Base-by-base conservation (phyloP, 106 monocot species). In the Allium cepa region DNA sequence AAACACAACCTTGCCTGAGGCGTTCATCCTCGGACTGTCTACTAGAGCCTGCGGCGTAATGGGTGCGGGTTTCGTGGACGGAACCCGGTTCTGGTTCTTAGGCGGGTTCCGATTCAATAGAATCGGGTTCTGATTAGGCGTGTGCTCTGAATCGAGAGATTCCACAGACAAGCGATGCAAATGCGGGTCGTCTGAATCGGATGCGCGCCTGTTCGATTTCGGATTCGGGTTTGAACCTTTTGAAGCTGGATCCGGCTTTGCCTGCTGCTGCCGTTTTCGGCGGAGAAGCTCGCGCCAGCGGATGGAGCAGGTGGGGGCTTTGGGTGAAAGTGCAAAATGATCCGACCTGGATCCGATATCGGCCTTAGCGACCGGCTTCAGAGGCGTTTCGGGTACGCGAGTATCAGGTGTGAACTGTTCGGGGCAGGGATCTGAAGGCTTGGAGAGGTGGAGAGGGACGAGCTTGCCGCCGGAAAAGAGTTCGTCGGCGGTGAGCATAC, bases 1-100 rank as follows among this genome's bases (percentile, higher is more conserved):
- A 75, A 97, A 97, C 50, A 97, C 82, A 4, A 97, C 84, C 70
- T 82, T 88, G 47, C 97, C 97, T 0, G 97, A 92, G 27, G 97
- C 78, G 77, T 89, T 92, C 74, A 97, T 83, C 71, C 97, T 59
- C 10, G 97, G 97, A 59, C 88, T 89, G 55, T 92, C 97, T n/a
- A 79, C 86, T 4, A 81, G 74, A 28, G 74, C 46, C 53, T 11
- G 53, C 53, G 53, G 53, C 53, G 13, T 55, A 56, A 50, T 53
- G 61, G 73, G 76, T 56, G 53, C 68, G 17, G 73, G 71, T 17
- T 62, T 67, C n/a, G 17, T 15, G 6, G 13, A 12, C 53, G 4
- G 53, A 11, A 3, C 15, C 53, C 11, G 11, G 15, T 12, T 15
- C 53, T 15, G 11, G 15, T 12, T 15, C 7, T 55, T 55, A 3